Evolutionary conservation across 148 eudicot genomes (phyloP), one percentile per base, ranked within the genome.

Genomic region (Rhododendron ovatum): DNA sequence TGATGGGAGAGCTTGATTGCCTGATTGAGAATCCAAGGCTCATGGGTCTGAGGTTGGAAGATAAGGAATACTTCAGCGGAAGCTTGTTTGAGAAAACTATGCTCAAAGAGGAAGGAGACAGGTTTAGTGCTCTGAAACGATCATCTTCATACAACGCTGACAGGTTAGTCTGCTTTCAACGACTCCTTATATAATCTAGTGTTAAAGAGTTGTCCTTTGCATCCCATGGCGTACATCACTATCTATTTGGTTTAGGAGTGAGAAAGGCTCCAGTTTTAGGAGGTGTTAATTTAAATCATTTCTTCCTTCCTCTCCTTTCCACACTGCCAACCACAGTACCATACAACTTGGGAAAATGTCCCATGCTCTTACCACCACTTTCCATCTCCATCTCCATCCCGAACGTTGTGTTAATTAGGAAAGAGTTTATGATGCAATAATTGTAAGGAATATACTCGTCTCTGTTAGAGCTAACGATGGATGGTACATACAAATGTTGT

Each of bases 51-150:
- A 88, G 89, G 83, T 76, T 93, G 88, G 97, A 96, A 90, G 98
- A 96, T 43, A 95, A 96, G 89, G 98, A 96, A 88, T 96, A 94
- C 86, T 96, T 96, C 86, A 94, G 99, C 87, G 98, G 98, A 79
- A 96, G 99, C 90, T 92, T 95, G 88, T 87, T 93, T 63, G 98
- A 96, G 90, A 94, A 94, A 80, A 96, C 87, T 82, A 88, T 92
- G 84, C 89, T 89, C 3, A 93, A 91, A 90, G 95, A 93, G 85
- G 91, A 77, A 80, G 85, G 90, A 75, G 88, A 90, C 80, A 89
- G 83, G 9, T 86, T 86, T 71, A 90, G 89, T 75, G 61, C 92
- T 86, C 87, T 96, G 20, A 96, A 94, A 87, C 92, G 95, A 71
- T 94, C 98, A 12, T 92, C 94, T 78, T 95, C 98, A 37, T 94